phyloP scores from a whole-genome alignment of 2,329 filamentous ascomycete genomes.

The Lachnellula subtilissima region DNA sequence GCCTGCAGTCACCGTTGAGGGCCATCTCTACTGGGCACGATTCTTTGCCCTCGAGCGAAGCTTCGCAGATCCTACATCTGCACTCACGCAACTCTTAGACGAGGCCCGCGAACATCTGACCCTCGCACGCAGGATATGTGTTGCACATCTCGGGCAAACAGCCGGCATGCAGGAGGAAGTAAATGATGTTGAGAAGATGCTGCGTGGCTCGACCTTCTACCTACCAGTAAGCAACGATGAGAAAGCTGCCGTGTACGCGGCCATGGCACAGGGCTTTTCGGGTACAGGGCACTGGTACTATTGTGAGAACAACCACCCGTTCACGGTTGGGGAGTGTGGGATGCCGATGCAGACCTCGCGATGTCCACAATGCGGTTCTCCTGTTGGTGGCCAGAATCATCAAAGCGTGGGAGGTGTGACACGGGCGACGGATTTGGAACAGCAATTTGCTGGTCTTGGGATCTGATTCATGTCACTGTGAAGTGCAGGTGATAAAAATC shows the following conservation, averaged over 20 bases:
- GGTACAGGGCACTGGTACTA: conserved; percentile 60
- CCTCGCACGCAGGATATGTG: conserved; percentile 18
- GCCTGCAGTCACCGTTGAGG: conserved; percentile 17
- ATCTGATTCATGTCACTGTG: conserved; percentile 8
- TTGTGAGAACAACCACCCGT: conserved; percentile 53
- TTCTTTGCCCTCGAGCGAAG: conserved; percentile 21
- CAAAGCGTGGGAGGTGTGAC: conserved; percentile 46
- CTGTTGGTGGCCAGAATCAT: conserved; percentile 53
- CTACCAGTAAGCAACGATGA: conserved; percentile 45
- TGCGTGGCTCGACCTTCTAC: conserved; percentile 45
- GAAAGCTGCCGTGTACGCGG: conserved; percentile 43
- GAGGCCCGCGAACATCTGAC: conserved; percentile 15
- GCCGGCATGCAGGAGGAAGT: conserved; percentile 36
- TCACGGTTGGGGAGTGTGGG: conserved; percentile 62
- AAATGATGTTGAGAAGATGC: conserved; percentile 40
- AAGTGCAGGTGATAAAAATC: no score
- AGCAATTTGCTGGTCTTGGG: conserved; percentile 19
- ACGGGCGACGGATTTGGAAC: conserved; percentile 46
- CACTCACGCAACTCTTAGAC: conserved; percentile 19
- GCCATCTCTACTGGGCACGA: conserved; percentile 23
- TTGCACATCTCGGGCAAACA: conserved; percentile 20
- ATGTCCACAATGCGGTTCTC: conserved; percentile 58
- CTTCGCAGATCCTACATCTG: conserved; percentile 14
- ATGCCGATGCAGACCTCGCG: conserved; percentile 56
- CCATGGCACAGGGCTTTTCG: conserved; percentile 47